Conservation (phyloP, 2,329 filamentous ascomycete genomes). For the Cytospora piceicola region DNA sequence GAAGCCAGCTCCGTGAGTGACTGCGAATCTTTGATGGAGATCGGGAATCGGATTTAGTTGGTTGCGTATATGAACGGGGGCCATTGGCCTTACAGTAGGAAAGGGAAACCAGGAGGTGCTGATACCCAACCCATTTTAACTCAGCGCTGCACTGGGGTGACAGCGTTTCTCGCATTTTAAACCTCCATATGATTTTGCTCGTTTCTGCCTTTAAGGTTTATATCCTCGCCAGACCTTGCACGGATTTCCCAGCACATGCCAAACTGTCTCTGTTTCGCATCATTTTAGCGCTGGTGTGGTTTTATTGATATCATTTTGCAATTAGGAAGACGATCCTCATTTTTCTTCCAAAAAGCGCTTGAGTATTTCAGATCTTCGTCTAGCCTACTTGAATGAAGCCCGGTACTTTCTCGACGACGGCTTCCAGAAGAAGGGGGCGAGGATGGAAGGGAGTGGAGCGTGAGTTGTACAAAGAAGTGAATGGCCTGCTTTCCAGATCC, state of each 20-base stretch:
- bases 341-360: conserved; percentile 13
- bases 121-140: conserved; percentile 11
- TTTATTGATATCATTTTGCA: conserved; percentile 15
- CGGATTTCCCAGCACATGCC: conserved; percentile 15
- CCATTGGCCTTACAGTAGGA: conserved; percentile 2
- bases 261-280: conserved; percentile 15
- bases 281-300: conserved; percentile 18
- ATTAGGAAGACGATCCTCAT: neutral
- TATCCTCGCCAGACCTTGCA: conserved; percentile 16
- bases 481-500: conserved; percentile 14
- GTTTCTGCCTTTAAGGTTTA: conserved; percentile 24
- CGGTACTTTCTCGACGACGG: neutral
- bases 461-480: neutral
- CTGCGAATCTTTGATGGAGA: neutral
- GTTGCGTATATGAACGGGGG: neutral
- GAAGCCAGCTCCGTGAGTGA: conserved; percentile 19
- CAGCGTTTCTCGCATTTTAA: conserved; percentile 2
- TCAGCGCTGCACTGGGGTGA: conserved; percentile 11
- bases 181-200: neutral
- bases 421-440: neutral
- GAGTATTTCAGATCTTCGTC: conserved; percentile 17
- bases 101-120: conserved; percentile 2
- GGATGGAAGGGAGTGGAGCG: neutral
- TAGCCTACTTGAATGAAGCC: neutral
- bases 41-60: neutral